These are phyloP conservation scores for Ogataea polymorpha DNA, from an alignment of 805 yeast species.

Conservation along the genomic window DNA sequence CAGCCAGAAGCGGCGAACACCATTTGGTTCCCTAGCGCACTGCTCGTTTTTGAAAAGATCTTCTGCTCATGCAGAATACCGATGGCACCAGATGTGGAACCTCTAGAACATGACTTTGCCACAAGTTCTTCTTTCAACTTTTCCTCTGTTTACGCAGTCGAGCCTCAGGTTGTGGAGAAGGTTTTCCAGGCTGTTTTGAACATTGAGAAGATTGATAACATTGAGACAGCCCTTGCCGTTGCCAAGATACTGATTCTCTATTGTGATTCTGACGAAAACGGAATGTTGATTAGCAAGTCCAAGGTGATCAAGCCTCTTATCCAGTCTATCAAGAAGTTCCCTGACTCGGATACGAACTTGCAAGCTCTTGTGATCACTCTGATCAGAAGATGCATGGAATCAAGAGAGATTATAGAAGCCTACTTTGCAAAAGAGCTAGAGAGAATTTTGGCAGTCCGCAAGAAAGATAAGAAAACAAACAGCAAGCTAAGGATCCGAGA, in stretches of 20 bases:
- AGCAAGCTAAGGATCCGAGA: slow-evolving; percentile 37
- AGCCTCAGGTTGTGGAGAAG: slow-evolving; percentile 21
- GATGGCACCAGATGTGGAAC: slow-evolving; percentile 42
- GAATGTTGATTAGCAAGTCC: slow-evolving; percentile 43
- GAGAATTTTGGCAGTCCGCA: slow-evolving; percentile 34
- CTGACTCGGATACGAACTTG: slow-evolving; percentile 36
- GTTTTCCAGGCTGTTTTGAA: slow-evolving; percentile 45
- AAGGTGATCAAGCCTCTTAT: slow-evolving; percentile 48
- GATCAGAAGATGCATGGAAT: slow-evolving; percentile 70
- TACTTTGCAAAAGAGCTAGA: slow-evolving; percentile 52
- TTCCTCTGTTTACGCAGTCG: slow-evolving; percentile 21
- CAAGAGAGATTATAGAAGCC: slow-evolving; percentile 43
- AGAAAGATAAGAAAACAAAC: slow-evolving; percentile 11
- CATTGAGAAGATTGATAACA: slow-evolving; percentile 39
- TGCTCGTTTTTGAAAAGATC: slow-evolving; percentile 54
- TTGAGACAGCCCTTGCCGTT: slow-evolving; percentile 48
- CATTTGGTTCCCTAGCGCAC: slow-evolving; percentile 58
- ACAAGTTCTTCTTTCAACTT: slow-evolving; percentile 16
- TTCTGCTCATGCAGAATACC: slow-evolving; percentile 54
- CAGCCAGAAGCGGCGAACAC: slow-evolving; percentile 37
- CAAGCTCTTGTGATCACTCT: slow-evolving; percentile 52
- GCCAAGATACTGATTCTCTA: slow-evolving; percentile 55
- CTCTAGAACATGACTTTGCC: slow-evolving; percentile 16
- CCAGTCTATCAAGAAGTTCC: slow-evolving; percentile 36
- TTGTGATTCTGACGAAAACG: slow-evolving; percentile 42